Conservation (phyloP, 768 basidiomycete species). For the Psilocybe subaeruginosa region DNA sequence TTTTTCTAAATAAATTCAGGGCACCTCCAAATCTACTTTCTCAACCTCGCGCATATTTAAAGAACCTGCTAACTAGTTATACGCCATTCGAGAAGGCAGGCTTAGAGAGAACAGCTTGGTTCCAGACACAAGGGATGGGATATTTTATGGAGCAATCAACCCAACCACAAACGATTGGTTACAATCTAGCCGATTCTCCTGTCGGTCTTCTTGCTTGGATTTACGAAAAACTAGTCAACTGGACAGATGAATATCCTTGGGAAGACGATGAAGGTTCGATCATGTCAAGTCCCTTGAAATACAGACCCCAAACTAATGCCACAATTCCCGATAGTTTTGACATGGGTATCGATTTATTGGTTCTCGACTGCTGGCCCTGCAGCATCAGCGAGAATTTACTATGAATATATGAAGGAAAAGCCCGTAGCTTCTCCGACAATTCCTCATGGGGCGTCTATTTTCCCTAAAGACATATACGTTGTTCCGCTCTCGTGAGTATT, state of each 20-base stretch:
- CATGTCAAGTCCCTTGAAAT: not conserved
- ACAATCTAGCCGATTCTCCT: slow-evolving; percentile 61
- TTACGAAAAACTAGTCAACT: slow-evolving; percentile 51
- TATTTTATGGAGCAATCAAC: slow-evolving; percentile 45
- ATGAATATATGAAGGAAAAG: slow-evolving; percentile 39
- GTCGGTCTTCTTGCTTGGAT: slow-evolving; percentile 57
- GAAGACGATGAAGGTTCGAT: slow-evolving; percentile 53
- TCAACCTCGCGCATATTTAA: slow-evolving; percentile 26
- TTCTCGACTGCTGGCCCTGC: slow-evolving; percentile 63
- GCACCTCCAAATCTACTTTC: slow-evolving; percentile 21
- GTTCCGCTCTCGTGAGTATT: slow-evolving; percentile 32
- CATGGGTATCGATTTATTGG: slow-evolving; percentile 60
- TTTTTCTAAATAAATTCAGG: not conserved
- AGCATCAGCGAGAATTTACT: slow-evolving; percentile 62
- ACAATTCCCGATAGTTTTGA: slow-evolving; percentile 44
- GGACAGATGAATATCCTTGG: slow-evolving; percentile 60
- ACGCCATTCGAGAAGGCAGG: slow-evolving; percentile 38
- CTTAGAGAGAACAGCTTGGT: slow-evolving; percentile 31
- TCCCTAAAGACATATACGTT: slow-evolving; percentile 48
- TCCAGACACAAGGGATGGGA: slow-evolving; percentile 32
- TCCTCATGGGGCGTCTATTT: slow-evolving; percentile 53
- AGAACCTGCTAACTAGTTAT: slow-evolving; percentile 27
- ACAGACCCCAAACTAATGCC: not conserved
- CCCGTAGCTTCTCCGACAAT: slow-evolving; percentile 24
- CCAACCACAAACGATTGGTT: slow-evolving; percentile 56